Percentiles rank a stretch among this genome's conserved stretches.
phyloP scores from a whole-genome alignment of 2,329 filamentous ascomycete species.

The Tolypocladium tropicale region DNA sequence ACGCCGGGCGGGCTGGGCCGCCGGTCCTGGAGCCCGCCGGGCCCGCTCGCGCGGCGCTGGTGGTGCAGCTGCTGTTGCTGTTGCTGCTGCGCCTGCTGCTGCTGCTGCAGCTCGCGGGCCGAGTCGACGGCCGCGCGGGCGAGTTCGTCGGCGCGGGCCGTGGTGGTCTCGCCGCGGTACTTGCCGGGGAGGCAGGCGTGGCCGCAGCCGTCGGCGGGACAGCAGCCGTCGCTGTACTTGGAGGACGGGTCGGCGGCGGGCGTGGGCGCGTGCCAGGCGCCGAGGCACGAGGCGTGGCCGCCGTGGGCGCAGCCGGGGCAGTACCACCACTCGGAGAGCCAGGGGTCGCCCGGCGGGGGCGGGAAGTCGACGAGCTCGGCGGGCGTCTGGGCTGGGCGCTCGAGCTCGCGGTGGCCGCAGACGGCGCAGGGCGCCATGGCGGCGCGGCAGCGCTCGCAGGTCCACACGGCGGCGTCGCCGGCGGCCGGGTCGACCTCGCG shows the following conservation, averaged over 20 bases:
- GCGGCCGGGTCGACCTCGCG: constrained; percentile 39
- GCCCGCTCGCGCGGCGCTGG: background rate
- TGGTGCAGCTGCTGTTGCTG: background rate
- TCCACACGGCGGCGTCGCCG: constrained; percentile 39
- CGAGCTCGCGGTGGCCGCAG: constrained; percentile 43
- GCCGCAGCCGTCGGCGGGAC: constrained; percentile 54
- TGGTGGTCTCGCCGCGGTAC: constrained; percentile 39
- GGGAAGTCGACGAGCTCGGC: constrained; percentile 17
- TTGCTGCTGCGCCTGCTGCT: background rate
- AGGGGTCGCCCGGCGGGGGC: constrained; percentile 7
- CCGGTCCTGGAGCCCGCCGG: constrained; percentile 8
- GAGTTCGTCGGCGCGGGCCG: constrained; percentile 40
- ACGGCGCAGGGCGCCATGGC: constrained; percentile 48
- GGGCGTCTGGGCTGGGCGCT: constrained; percentile 29
- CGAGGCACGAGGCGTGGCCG: constrained; percentile 49
- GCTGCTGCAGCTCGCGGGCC: constrained; percentile 8
- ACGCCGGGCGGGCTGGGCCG: constrained; percentile 20
- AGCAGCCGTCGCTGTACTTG: constrained; percentile 44
- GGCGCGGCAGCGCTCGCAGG: constrained; percentile 44
- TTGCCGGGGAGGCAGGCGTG: constrained; percentile 51
- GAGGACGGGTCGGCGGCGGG: constrained; percentile 5
- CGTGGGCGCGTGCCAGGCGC: constrained; percentile 40
- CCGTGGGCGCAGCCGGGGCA: constrained; percentile 54
- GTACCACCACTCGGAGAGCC: constrained; percentile 47
- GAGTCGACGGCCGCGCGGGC: constrained; percentile 35